phyloP scores from a whole-genome alignment of 2,329 filamentous ascomycete species.

The Paraconiothyrium sp. region DNA sequence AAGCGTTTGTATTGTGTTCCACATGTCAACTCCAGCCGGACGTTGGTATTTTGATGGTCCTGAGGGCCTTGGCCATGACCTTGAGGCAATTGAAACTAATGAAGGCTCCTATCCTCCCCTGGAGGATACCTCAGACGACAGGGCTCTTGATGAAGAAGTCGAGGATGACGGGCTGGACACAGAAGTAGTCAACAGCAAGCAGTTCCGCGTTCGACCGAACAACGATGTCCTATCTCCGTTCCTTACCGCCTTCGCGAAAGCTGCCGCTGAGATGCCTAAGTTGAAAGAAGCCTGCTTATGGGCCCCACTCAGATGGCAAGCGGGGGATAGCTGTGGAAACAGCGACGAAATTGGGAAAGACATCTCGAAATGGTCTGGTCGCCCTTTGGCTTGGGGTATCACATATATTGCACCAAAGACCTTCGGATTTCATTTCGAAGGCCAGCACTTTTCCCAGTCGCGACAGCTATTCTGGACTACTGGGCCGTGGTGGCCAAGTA shows the following conservation, averaged over 20 bases:
- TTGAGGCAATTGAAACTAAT: not conserved
- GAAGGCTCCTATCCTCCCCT: slow-evolving; percentile 7
- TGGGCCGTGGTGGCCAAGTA: slow-evolving; percentile 10
- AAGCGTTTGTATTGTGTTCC: slow-evolving; percentile 12
- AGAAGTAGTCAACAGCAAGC: not conserved
- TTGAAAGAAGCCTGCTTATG: slow-evolving; percentile 14
- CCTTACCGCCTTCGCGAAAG: slow-evolving; percentile 10
- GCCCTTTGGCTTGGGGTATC: slow-evolving; percentile 13
- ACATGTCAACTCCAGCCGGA: slow-evolving; percentile 15
- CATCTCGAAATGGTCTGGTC: not conserved
- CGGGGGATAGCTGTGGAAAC: not conserved
- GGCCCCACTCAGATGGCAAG: slow-evolving; percentile 3
- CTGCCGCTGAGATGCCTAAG: slow-evolving; percentile 6
- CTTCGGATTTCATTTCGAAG: slow-evolving; percentile 1
- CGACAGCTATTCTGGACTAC: slow-evolving; percentile 16
- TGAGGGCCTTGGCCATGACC: not conserved
- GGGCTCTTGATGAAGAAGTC: not conserved
- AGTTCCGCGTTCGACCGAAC: slow-evolving; percentile 8
- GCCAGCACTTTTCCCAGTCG: slow-evolving; percentile 4
- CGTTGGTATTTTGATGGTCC: slow-evolving; percentile 21
- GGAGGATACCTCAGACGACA: slow-evolving; percentile 10
- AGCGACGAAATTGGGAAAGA: not conserved
- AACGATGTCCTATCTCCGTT: slow-evolving; percentile 9
- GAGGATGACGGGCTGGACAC: not conserved
- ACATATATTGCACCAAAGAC: slow-evolving; percentile 7